These are phyloP conservation scores for Grosmannia huntii DNA, from an alignment of 2,329 filamentous ascomycete species.

Conservation along the genomic window DNA sequence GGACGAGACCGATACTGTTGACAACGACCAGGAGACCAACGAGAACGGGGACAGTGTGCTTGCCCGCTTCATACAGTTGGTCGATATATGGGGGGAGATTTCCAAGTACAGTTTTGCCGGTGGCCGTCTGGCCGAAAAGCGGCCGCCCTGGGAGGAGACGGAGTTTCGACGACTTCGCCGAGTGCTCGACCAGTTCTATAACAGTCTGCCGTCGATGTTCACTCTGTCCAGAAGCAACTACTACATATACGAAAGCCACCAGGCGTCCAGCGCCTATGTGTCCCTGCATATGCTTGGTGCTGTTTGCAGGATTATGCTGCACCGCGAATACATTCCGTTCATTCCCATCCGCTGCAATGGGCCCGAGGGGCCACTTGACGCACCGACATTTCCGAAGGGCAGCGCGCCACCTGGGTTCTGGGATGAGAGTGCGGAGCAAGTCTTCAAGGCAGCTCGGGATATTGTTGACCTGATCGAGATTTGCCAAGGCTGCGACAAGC, in stretches of 20 bases:
- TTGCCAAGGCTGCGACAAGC: slow-evolving; percentile 40
- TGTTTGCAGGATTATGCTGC: slow-evolving; percentile 54
- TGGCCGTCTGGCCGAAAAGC: slow-evolving; percentile 35
- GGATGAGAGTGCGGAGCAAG: slow-evolving; percentile 46
- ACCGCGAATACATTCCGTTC: slow-evolving; percentile 57
- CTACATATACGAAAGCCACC: slow-evolving; percentile 50
- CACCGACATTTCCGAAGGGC: slow-evolving; percentile 37
- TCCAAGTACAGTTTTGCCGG: slow-evolving; percentile 40
- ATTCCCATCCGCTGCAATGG: slow-evolving; percentile 41
- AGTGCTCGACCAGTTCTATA: slow-evolving; percentile 39
- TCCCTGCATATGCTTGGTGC: slow-evolving; percentile 54
- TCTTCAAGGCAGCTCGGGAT: slow-evolving; percentile 49
- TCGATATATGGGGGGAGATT: slow-evolving; percentile 47
- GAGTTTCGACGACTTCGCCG: slow-evolving; percentile 40
- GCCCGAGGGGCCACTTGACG: slow-evolving; percentile 45
- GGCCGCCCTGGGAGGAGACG: slow-evolving; percentile 45
- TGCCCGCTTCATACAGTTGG: slow-evolving; percentile 42
- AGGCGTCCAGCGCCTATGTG: slow-evolving; percentile 51
- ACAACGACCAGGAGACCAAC: slow-evolving; percentile 7
- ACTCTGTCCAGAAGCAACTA: slow-evolving; percentile 49
- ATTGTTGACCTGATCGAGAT: slow-evolving; percentile 53
- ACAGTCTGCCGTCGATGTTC: slow-evolving; percentile 40
- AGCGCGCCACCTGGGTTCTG: slow-evolving; percentile 43
- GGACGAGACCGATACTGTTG: not conserved
- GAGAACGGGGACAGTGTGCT: slow-evolving; percentile 31